A percentile compares a stretch with the other conserved stretches of the same genome.
phyloP scores from a whole-genome alignment of 2,329 filamentous ascomycete species.

The Fusarium globosum region DNA sequence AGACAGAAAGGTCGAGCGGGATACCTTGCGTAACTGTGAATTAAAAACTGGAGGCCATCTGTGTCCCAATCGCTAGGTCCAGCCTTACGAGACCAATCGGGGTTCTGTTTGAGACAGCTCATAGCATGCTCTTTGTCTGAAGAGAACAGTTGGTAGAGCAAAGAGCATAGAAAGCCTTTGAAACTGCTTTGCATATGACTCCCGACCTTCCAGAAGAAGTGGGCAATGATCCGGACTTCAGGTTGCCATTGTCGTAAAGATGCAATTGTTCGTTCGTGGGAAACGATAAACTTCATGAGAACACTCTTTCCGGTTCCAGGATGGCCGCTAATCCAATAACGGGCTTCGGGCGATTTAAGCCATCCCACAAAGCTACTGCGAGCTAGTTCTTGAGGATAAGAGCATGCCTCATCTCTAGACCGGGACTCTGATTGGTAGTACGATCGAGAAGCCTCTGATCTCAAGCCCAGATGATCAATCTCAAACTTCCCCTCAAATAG shows the following conservation, averaged over 20 bases:
- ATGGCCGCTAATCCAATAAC: fast-evolving
- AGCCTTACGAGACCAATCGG: fast-evolving
- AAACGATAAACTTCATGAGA: fast-evolving
- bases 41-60: too few relatives aligned
- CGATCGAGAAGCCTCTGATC: too few relatives aligned
- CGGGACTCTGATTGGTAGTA: too few relatives aligned
- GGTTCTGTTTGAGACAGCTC: too few relatives aligned
- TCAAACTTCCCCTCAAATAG: too few relatives aligned
- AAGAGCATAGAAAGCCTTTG: fast-evolving
- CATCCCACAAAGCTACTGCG: fast-evolving
- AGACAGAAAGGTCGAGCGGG: neutral
- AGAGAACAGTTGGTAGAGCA: fast-evolving
- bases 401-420: too few relatives aligned
- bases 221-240: fast-evolving
- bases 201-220: neutral
- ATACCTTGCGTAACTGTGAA: fast-evolving
- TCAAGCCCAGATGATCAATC: too few relatives aligned
- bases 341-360: fast-evolving
- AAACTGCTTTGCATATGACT: fast-evolving
- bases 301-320: fast-evolving
- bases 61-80: fast-evolving
- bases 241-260: fast-evolving
- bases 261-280: fast-evolving
- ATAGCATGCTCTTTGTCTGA: too few relatives aligned
- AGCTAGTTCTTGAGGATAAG: too few relatives aligned